Conservation (phyloP, 192 early-diverging fungal species). For the Backusella parvicylindrica region DNA sequence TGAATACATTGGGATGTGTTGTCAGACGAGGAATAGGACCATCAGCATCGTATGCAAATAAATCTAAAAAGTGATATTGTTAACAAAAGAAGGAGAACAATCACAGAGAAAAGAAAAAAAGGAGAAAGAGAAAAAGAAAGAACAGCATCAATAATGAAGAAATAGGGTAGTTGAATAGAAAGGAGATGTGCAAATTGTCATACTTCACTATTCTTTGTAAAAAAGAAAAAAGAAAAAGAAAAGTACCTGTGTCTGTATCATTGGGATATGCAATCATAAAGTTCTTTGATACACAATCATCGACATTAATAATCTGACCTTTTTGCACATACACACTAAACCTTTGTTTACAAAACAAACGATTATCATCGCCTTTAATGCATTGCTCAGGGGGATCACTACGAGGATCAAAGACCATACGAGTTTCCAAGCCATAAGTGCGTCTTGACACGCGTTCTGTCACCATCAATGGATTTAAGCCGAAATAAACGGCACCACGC, state of each 20-base stretch:
- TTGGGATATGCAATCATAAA: constrained; percentile 36
- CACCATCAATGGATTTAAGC: constrained; percentile 42
- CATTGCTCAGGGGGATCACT: constrained; percentile 40
- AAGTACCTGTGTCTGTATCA: constrained; percentile 24
- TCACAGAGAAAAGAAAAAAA: background rate
- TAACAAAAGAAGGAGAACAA: background rate
- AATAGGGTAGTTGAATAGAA: background rate
- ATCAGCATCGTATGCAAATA: constrained; percentile 26
- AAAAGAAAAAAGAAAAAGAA: background rate
- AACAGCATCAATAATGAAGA: background rate
- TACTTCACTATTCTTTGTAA: background rate
- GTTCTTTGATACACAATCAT: constrained; percentile 45
- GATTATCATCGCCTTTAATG: constrained; percentile 35
- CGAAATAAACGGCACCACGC: constrained; percentile 48
- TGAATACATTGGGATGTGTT: constrained; percentile 18
- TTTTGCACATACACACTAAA: constrained; percentile 36
- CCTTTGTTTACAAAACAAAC: constrained; percentile 32
- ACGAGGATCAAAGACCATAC: constrained; percentile 39
- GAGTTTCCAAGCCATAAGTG: constrained; percentile 43
- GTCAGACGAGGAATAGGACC: constrained; percentile 18
- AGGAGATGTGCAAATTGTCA: background rate
- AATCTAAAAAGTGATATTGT: constrained; percentile 1
- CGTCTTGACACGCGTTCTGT: constrained; percentile 44
- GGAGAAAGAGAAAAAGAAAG: background rate
- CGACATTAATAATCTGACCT: constrained; percentile 34